Percentiles rank a stretch among this genome's conserved stretches.
Evolutionary conservation across 805 yeast species (phyloP).

Genomic region (Metschnikowia rubicola): DNA sequence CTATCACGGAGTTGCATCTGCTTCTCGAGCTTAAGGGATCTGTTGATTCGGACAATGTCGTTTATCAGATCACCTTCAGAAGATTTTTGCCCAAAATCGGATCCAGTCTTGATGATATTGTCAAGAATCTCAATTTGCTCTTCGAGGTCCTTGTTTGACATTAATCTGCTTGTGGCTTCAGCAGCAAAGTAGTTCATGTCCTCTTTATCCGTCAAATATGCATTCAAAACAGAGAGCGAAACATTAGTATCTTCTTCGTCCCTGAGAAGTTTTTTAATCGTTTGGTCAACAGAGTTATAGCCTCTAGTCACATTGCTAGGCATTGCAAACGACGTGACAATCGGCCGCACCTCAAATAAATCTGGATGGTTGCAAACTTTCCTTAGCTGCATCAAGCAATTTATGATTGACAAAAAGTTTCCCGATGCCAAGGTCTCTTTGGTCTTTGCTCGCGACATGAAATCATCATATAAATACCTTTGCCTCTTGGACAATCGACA

Average conservation of each 20-base stretch:
- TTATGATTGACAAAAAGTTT: constrained; percentile 89
- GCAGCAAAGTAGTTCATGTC: constrained; percentile 45
- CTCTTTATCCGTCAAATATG: constrained; percentile 51
- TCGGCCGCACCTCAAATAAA: constrained; percentile 92
- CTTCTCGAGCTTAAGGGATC: constrained; percentile 49
- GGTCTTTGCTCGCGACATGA: constrained; percentile 95
- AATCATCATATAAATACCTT: constrained; percentile 88
- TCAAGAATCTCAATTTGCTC: constrained; percentile 44
- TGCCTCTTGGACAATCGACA: constrained; percentile 93
- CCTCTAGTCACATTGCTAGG: constrained; percentile 56
- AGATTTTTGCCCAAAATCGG: not conserved
- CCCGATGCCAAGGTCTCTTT: constrained; percentile 91
- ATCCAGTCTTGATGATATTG: constrained; percentile 28
- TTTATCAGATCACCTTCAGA: constrained; percentile 17
- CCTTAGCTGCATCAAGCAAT: constrained; percentile 95
- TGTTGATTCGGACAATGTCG: constrained; percentile 57
- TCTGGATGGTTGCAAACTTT: constrained; percentile 97
- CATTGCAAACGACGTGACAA: constrained; percentile 83
- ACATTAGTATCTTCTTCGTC: constrained; percentile 22
- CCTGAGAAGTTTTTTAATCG: constrained; percentile 20
- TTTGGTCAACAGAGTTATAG: constrained; percentile 34
- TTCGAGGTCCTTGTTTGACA: constrained; percentile 45
- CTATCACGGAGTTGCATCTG: constrained; percentile 51
- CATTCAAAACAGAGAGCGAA: constrained; percentile 57
- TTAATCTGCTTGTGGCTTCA: constrained; percentile 40